Percentiles rank a stretch among this genome's conserved stretches.
Evolutionary conservation across 23 red algal genomes (phyloP).

Genomic region (Cyanidiococcus yangmingshanensis): DNA sequence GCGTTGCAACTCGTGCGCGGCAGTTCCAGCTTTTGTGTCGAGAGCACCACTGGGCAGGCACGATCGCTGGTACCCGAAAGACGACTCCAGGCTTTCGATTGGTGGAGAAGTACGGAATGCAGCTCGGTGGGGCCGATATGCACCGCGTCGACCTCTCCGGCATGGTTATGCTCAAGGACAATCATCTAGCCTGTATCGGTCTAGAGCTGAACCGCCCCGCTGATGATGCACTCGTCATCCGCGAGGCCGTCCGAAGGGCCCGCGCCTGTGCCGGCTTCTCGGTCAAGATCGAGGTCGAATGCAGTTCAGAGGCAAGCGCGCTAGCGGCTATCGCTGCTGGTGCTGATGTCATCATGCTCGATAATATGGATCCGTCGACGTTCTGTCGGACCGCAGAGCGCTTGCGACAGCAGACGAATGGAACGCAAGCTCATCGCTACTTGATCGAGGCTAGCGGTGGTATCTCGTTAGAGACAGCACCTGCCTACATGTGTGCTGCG

Average conservation of each 20-base stretch:
- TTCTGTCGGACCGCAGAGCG: slow-evolving; percentile 29
- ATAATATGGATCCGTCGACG: slow-evolving; percentile 43
- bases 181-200: slow-evolving; percentile 53
- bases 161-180: slow-evolving; percentile 98
- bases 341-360: slow-evolving; percentile 91
- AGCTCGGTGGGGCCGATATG: slow-evolving; percentile 64
- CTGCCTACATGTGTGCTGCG: slow-evolving; percentile 31
- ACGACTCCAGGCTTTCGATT: slow-evolving; percentile 86
- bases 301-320: slow-evolving; percentile 32
- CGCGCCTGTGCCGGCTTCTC: slow-evolving; percentile 57
- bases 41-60: slow-evolving; percentile 43
- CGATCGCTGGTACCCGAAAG: slow-evolving; percentile 74
- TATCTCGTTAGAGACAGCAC: slow-evolving; percentile 26
- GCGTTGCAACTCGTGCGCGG: slow-evolving; percentile 47
- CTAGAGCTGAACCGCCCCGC: background rate
- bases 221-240: slow-evolving; percentile 19
- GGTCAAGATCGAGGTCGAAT: slow-evolving; percentile 80
- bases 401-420: slow-evolving; percentile 23
- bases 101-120: slow-evolving; percentile 88
- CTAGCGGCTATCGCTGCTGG: slow-evolving; percentile 43
- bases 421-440: background rate
- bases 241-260: slow-evolving; percentile 35
- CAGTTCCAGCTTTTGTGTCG: slow-evolving; percentile 18
- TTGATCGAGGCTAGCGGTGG: slow-evolving; percentile 80
- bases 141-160: slow-evolving; percentile 84